A percentile compares a stretch with the other conserved stretches of the same genome.
phyloP scores from a whole-genome alignment of 1,139 yeast species.

The Protomyces inouyei region DNA sequence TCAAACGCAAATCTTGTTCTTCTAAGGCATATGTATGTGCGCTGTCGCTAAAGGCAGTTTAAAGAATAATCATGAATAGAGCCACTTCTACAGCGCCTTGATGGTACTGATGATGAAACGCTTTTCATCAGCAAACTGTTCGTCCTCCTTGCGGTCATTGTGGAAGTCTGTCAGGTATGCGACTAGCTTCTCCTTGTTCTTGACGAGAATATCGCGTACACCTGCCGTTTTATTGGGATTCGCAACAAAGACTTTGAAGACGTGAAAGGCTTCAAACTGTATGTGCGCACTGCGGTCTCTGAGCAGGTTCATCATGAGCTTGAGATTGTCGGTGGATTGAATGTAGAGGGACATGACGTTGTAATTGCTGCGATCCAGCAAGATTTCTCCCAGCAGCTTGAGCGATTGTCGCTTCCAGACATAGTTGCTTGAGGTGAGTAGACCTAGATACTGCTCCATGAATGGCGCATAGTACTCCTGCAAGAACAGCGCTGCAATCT shows the following conservation, averaged over 20 bases:
- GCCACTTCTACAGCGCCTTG: slow-evolving; percentile 41
- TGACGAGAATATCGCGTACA: slow-evolving; percentile 71
- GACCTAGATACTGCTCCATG: slow-evolving; percentile 22
- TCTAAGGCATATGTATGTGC: neutral
- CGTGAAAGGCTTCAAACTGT: slow-evolving; percentile 85
- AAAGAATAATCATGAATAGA: neutral
- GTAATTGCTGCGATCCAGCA: slow-evolving; percentile 70
- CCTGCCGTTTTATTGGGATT: slow-evolving; percentile 84
- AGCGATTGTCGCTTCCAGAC: slow-evolving; percentile 90
- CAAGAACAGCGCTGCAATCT: slow-evolving; percentile 65
- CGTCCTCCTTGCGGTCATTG: slow-evolving; percentile 56
- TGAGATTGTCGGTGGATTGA: slow-evolving; percentile 73
- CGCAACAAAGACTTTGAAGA: slow-evolving; percentile 83
- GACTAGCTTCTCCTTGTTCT: slow-evolving; percentile 72
- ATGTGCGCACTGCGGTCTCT: slow-evolving; percentile 86
- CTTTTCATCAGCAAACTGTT: slow-evolving; percentile 69
- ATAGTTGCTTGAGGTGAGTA: slow-evolving; percentile 68
- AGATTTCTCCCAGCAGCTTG: slow-evolving; percentile 67
- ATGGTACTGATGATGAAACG: slow-evolving; percentile 74
- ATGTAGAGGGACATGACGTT: slow-evolving; percentile 70
- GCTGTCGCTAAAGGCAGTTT: neutral
- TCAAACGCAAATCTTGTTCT: neutral
- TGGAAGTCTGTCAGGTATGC: slow-evolving; percentile 65
- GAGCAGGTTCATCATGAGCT: slow-evolving; percentile 75
- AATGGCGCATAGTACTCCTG: slow-evolving; percentile 36